Conservation (phyloP, 441 rosid species). For the Arabidopsis hybrid region DNA sequence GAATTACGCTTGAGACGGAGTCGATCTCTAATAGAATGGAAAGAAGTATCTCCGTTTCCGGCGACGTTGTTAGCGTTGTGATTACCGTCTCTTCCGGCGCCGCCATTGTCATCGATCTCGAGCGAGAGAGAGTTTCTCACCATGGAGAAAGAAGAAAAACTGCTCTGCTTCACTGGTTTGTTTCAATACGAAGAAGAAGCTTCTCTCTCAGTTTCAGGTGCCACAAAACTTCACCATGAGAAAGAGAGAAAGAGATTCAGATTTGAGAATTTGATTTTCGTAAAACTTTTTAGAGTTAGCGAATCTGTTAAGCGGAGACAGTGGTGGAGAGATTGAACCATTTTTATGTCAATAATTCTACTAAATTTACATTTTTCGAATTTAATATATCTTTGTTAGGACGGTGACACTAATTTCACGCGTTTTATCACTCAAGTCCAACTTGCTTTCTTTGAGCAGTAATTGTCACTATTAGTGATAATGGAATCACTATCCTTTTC, state of each 20-base stretch:
- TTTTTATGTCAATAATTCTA: constrained; percentile 4
- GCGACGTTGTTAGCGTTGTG: constrained; percentile 38
- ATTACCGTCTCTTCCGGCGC: constrained; percentile 42
- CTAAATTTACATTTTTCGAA: neutral
- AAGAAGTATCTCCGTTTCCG: constrained; percentile 46
- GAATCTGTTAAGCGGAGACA: constrained; percentile 31
- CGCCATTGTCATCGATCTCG: constrained; percentile 60
- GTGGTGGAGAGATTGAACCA: constrained; percentile 38
- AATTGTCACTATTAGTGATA: constrained; percentile 39
- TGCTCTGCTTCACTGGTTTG: neutral
- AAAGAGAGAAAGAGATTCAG: constrained; percentile 34
- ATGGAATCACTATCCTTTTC: constrained; percentile 24
- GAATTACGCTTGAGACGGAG: constrained; percentile 67
- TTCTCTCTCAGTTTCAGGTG: constrained; percentile 37
- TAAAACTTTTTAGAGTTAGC: constrained; percentile 14
- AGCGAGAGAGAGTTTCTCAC: constrained; percentile 51
- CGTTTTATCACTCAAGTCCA: constrained; percentile 37
- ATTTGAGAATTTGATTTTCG: constrained; percentile 28
- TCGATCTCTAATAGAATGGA: constrained; percentile 74
- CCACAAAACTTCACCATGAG: constrained; percentile 40
- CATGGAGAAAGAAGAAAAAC: constrained; percentile 29
- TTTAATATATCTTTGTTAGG: constrained; percentile 16
- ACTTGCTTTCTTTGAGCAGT: constrained; percentile 36
- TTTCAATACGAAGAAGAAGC: constrained; percentile 5
- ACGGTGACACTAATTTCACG: constrained; percentile 43